A percentile compares a stretch with the other conserved stretches of the same genome.
phyloP scores from a whole-genome alignment of 305 asterid genomes.

The Ajuga reptans region DNA sequence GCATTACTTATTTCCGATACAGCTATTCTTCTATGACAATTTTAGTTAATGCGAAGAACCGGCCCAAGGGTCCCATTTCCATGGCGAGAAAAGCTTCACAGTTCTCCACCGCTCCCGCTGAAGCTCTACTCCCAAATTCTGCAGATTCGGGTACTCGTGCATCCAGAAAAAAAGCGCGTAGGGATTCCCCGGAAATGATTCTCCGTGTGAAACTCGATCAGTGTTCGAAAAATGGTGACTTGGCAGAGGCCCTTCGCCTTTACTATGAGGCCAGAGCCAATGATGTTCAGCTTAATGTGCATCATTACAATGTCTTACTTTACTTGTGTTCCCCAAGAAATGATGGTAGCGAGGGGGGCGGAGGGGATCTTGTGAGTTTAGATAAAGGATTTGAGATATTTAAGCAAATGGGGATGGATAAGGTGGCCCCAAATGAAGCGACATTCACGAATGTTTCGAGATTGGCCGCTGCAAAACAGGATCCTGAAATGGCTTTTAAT shows the following conservation, averaged over 20 bases:
- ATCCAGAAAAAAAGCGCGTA: constrained; percentile 39
- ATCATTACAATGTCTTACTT: constrained; percentile 60
- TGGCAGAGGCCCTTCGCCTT: constrained; percentile 56
- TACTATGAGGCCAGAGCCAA: constrained; percentile 60
- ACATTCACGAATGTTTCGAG: constrained; percentile 88
- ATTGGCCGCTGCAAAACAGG: constrained; percentile 72
- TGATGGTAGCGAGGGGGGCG: constrained; percentile 21
- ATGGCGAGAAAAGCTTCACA: constrained; percentile 32
- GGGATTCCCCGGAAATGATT: constrained; percentile 46
- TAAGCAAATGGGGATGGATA: constrained; percentile 51
- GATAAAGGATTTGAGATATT: constrained; percentile 65
- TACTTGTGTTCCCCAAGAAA: constrained; percentile 42
- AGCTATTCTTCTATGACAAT: constrained; percentile 15
- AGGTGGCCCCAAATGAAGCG: constrained; percentile 77
- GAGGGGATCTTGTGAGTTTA: constrained; percentile 25
- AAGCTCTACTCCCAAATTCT: constrained; percentile 34
- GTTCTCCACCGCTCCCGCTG: constrained; percentile 38
- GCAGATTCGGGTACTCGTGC: constrained; percentile 21
- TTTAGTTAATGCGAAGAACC: constrained; percentile 21
- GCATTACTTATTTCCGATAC: constrained; percentile 20
- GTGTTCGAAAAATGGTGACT: constrained; percentile 60
- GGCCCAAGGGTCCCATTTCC: constrained; percentile 19
- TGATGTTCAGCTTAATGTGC: constrained; percentile 36
- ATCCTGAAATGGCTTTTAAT: constrained; percentile 74
- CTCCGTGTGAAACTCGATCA: constrained; percentile 51